Percentiles rank a stretch among this genome's conserved stretches.
phyloP scores from a whole-genome alignment of 495 filamentous ascomycete genomes.

The Tuber calosporum region DNA sequence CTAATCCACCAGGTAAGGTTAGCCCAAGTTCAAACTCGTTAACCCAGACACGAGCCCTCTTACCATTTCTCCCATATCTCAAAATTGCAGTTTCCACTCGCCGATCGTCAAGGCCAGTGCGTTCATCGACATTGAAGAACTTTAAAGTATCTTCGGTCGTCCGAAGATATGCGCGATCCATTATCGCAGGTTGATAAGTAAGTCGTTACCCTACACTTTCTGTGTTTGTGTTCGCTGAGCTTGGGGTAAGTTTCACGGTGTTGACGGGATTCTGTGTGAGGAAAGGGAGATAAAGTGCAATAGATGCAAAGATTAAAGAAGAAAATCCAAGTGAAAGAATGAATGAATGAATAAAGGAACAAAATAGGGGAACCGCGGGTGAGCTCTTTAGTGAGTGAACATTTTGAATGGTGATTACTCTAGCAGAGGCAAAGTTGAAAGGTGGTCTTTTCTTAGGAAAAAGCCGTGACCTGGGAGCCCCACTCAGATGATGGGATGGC shows the following conservation, averaged over 20 bases:
- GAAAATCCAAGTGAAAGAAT: constrained; percentile 29
- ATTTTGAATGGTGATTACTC: constrained; percentile 8
- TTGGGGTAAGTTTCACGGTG: constrained; percentile 7
- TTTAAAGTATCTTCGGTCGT: constrained; percentile 62
- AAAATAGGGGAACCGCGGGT: constrained; percentile 29
- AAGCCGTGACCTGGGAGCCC: neutral
- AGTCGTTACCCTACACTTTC: constrained; percentile 7
- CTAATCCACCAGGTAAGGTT: constrained; percentile 47
- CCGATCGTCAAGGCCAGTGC: constrained; percentile 59
- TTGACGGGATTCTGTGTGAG: constrained; percentile 1
- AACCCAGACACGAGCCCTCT: constrained; percentile 35
- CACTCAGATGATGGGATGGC: neutral
- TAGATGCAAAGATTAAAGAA: constrained; percentile 35
- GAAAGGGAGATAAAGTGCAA: constrained; percentile 17
- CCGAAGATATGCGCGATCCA: constrained; percentile 75
- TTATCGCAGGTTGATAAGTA: constrained; percentile 43
- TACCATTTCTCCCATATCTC: constrained; percentile 83
- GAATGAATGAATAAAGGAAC: constrained; percentile 35
- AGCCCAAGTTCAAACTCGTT: constrained; percentile 21
- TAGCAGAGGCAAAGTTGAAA: constrained; percentile 14
- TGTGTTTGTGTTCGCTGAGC: constrained; percentile 4
- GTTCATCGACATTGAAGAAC: constrained; percentile 61
- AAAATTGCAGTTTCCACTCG: constrained; percentile 58
- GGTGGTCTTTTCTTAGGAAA: constrained; percentile 26
- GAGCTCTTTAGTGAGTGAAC: constrained; percentile 17